Conservation (phyloP, 169 alveolate species). For the Plasmodium coatneyi region DNA sequence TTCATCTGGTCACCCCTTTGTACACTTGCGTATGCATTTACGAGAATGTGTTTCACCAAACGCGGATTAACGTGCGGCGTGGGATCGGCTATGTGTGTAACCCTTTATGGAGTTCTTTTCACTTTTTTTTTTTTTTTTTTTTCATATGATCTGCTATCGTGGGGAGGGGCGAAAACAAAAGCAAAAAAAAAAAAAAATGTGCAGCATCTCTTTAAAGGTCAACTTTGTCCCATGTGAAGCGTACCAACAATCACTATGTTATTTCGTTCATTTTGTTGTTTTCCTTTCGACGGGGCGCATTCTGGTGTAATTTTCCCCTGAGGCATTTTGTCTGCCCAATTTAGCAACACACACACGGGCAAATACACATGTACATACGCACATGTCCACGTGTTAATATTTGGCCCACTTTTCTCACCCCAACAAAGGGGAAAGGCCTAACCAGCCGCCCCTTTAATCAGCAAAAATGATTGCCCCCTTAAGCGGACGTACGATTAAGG, state of each 20-base stretch:
- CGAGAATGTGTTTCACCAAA: not conserved
- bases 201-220: not conserved
- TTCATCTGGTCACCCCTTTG: not conserved
- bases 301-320: not conserved
- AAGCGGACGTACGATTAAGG: not conserved
- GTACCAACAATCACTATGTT: not conserved
- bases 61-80: not conserved
- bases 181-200: not conserved
- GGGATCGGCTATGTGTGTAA: not conserved
- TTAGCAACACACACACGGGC: not conserved
- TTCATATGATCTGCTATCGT: not conserved
- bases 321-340: not conserved
- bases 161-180: not conserved
- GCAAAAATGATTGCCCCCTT: not conserved
- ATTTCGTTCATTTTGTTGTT: not conserved
- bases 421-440: not conserved
- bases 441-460: not conserved
- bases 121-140: no score
- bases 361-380: not conserved
- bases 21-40: not conserved
- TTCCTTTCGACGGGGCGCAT: not conserved
- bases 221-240: not conserved
- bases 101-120: not conserved
- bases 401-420: not conserved
- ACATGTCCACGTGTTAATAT: not conserved